Conservation (phyloP, 1,284 basidiomycete species). For the Cryptococcus jaspeensis region DNA sequence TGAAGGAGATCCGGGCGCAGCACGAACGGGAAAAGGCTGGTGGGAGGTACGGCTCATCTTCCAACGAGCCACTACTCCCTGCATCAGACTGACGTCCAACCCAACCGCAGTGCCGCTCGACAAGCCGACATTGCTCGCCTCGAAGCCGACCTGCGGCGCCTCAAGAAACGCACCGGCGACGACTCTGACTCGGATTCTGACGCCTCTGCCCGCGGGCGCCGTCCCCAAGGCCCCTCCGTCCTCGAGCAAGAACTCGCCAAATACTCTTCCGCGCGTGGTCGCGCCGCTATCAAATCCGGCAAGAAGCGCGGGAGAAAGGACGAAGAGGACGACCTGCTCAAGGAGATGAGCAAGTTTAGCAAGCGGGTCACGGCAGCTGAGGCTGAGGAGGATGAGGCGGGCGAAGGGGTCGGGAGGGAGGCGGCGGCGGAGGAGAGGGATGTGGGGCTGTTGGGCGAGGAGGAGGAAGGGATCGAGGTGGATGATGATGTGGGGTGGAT, state of each 20-base stretch:
- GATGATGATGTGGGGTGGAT: conserved; percentile 80
- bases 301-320: conserved; percentile 54
- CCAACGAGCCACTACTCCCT: background rate
- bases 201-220: conserved; percentile 26
- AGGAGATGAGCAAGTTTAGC: conserved; percentile 68
- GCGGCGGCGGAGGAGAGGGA: conserved; percentile 19
- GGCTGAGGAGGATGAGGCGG: conserved; percentile 25
- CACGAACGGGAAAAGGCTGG: conserved; percentile 67
- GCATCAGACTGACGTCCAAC: background rate
- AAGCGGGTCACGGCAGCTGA: conserved; percentile 56
- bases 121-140: conserved; percentile 79
- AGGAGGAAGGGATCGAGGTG: conserved; percentile 66
- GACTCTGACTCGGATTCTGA: conserved; percentile 46
- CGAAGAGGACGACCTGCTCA: conserved; percentile 70
- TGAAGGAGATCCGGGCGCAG: conserved; percentile 69
- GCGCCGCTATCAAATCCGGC: conserved; percentile 55
- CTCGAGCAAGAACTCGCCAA: conserved; percentile 76
- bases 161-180: conserved; percentile 53
- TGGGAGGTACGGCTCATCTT: conserved; percentile 54
- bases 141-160: conserved; percentile 78
- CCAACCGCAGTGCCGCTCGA: conserved; percentile 59
- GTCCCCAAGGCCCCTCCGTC: conserved; percentile 61
- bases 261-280: conserved; percentile 66
- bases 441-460: conserved; percentile 50
- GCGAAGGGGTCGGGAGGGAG: conserved; percentile 39